Evolutionary conservation across 768 basidiomycete species (phyloP).

Genomic region (Chlorophyllum brunneum): DNA sequence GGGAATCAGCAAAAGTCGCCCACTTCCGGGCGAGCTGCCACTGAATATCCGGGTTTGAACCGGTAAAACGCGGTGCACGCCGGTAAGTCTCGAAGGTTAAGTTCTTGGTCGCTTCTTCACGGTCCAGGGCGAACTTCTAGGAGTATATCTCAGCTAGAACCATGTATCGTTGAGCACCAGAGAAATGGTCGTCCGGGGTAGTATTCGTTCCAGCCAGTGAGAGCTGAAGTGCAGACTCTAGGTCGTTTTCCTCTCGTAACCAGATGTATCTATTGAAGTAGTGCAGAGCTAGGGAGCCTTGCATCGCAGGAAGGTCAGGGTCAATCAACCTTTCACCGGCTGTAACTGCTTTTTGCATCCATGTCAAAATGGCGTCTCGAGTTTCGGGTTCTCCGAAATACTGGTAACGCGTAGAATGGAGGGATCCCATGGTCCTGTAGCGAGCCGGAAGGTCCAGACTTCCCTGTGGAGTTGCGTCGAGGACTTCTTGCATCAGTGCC

Average conservation of each 20-base stretch:
- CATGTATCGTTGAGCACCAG: not conserved
- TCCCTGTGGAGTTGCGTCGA: not conserved
- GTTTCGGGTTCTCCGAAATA: conserved; percentile 1
- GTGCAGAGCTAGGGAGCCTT: not conserved
- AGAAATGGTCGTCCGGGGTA: not conserved
- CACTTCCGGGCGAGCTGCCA: conserved; percentile 14
- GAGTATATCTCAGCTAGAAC: not conserved
- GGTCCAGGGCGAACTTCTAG: not conserved
- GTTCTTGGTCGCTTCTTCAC: not conserved
- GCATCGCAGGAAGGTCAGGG: not conserved
- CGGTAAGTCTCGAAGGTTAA: not conserved
- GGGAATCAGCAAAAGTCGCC: conserved; percentile 13
- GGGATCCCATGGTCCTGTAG: not conserved
- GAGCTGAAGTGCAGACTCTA: not conserved
- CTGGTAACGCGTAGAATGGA: not conserved
- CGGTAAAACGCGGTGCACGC: not conserved
- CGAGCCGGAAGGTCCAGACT: not conserved
- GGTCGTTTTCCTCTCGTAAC: not conserved
- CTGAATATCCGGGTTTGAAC: conserved; percentile 2
- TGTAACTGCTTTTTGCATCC: not conserved
- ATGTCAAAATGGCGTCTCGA: not conserved
- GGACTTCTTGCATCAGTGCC: not conserved
- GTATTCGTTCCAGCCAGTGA: not conserved
- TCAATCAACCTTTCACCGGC: not conserved
- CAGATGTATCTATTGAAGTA: conserved; percentile 3